These are phyloP conservation scores for Hericium rajendrae DNA, from an alignment of 768 basidiomycete genomes.

Conservation along the genomic window DNA sequence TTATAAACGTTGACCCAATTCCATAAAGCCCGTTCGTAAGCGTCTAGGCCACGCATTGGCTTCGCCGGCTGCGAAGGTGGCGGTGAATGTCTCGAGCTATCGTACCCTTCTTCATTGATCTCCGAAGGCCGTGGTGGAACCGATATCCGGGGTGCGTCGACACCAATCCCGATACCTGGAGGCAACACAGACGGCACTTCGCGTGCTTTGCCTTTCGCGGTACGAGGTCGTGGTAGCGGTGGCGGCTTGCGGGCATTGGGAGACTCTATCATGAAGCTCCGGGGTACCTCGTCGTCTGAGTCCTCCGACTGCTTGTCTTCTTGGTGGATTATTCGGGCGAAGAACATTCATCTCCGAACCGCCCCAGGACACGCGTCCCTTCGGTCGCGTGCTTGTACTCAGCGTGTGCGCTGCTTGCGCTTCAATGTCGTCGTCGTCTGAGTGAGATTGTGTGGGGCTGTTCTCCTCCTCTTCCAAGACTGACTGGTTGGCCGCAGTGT, in stretches of 20 bases:
- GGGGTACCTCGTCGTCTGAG: constrained; percentile 79
- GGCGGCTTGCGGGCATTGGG: constrained; percentile 20
- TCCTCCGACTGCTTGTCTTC: constrained; percentile 53
- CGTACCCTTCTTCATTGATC: constrained; percentile 31
- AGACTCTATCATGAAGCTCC: constrained; percentile 80
- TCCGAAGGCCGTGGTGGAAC: constrained; percentile 62
- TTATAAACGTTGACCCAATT: constrained; percentile 99
- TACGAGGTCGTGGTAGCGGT: constrained; percentile 14
- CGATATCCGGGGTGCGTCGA: constrained; percentile 36
- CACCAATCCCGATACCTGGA: not conserved
- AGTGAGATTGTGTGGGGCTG: constrained; percentile 19
- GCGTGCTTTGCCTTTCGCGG: constrained; percentile 30
- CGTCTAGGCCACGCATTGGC: constrained; percentile 63
- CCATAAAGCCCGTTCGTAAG: constrained; percentile 90
- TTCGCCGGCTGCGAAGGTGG: constrained; percentile 23
- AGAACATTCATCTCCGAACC: constrained; percentile 47
- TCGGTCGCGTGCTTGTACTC: constrained; percentile 27
- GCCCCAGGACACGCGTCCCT: constrained; percentile 49
- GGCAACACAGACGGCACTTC: constrained; percentile 7
- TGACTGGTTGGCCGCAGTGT: constrained; percentile 63
- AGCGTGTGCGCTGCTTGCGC: constrained; percentile 33
- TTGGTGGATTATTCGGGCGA: constrained; percentile 64
- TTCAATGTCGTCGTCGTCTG: constrained; percentile 51
- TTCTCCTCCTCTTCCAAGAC: constrained; percentile 67
- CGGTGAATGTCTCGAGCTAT: constrained; percentile 4